These are phyloP conservation scores for Bullera alba DNA, from an alignment of 768 basidiomycete genomes.

Conservation along the genomic window DNA sequence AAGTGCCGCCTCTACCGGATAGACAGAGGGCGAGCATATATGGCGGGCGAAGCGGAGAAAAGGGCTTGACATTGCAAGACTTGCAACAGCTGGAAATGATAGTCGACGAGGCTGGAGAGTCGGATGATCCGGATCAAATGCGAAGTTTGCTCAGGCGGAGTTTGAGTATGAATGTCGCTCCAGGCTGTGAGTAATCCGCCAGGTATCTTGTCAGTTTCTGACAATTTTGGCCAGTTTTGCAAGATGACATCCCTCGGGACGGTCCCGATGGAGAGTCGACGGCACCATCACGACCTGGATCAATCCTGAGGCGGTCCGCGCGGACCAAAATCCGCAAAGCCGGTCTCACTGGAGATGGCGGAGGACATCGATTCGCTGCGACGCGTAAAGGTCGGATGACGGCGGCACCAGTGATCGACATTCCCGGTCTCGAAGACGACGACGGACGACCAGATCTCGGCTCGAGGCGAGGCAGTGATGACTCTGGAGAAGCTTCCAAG, in stretches of 20 bases:
- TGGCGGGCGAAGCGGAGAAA: slow-evolving; percentile 60
- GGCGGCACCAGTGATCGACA: slow-evolving; percentile 25
- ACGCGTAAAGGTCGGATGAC: slow-evolving; percentile 50
- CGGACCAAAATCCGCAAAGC: slow-evolving; percentile 93
- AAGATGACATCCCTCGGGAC: slow-evolving; percentile 25
- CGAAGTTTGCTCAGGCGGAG: slow-evolving; percentile 74
- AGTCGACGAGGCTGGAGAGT: slow-evolving; percentile 75
- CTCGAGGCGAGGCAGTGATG: slow-evolving; percentile 12
- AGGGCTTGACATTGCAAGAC: slow-evolving; percentile 78
- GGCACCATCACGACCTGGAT: slow-evolving; percentile 75
- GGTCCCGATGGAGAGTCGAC: slow-evolving; percentile 88
- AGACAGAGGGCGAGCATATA: slow-evolving; percentile 61
- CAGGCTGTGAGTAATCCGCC: slow-evolving; percentile 60
- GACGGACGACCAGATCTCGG: slow-evolving; percentile 12
- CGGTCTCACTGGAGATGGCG: slow-evolving; percentile 65
- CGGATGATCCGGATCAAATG: slow-evolving; percentile 69
- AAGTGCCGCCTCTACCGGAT: slow-evolving; percentile 49
- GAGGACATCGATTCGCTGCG: slow-evolving; percentile 68
- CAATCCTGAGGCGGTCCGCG: slow-evolving; percentile 81
- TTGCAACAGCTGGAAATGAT: slow-evolving; percentile 89
- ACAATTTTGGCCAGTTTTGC: slow-evolving; percentile 16
- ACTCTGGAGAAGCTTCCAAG: slow-evolving; percentile 4
- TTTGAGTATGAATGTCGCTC: slow-evolving; percentile 76
- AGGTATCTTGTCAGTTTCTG: neutral
- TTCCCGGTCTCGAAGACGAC: slow-evolving; percentile 21